Base-by-base conservation (phyloP, 805 yeast species). In the Candida chilensis region DNA sequence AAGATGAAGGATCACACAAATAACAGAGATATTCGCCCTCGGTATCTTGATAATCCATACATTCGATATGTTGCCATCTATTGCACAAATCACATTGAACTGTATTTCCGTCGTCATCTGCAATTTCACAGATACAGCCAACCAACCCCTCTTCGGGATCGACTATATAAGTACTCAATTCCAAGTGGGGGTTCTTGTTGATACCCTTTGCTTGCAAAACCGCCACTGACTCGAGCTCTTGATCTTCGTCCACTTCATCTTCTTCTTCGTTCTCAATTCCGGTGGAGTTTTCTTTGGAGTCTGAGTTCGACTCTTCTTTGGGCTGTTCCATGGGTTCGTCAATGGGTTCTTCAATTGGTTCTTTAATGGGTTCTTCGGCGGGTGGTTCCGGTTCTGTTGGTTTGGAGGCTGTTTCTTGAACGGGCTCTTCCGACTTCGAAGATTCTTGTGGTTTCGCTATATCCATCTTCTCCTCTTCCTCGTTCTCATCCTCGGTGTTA, bases 21-120 rank as follows among this genome's bases (percentile, higher is more conserved):
- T 82, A 83, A 48, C 97, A 88, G 17, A 73, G 60, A 48, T 82
- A 88, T 31, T 74, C 74, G 33, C 86, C 95, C 0, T 95, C 95
- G 0, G 78, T 94, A 29, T 81, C 78, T 24, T 73, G 80, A 34
- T 71, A 74, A 5, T 80, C 81, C 72, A 86, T 84, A 54, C 97
- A 88, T n/a, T 73, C 64, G 17, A 92, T 87, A 57, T 88, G 97
- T 50, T 88, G 96, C 96, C 96, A 88, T 37, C 95, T 73, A 52
- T 72, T 78, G 52, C 97, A 88, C 20, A 74, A 67, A 50, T 87
- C 96, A 58, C 98, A 92, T 56, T 92, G 97, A 37, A 92, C 83
- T 16, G 94, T 88, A 46, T 85, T 80, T 0, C 96, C 96, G 42
- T 90, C 92, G 54, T 86, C 96, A 36, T 85, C 94, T 34, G 76